Percentiles rank a stretch among this genome's conserved stretches.
Evolutionary conservation across 208 protist genomes (phyloP).

Genomic region (Wallacemonas sp.): DNA sequence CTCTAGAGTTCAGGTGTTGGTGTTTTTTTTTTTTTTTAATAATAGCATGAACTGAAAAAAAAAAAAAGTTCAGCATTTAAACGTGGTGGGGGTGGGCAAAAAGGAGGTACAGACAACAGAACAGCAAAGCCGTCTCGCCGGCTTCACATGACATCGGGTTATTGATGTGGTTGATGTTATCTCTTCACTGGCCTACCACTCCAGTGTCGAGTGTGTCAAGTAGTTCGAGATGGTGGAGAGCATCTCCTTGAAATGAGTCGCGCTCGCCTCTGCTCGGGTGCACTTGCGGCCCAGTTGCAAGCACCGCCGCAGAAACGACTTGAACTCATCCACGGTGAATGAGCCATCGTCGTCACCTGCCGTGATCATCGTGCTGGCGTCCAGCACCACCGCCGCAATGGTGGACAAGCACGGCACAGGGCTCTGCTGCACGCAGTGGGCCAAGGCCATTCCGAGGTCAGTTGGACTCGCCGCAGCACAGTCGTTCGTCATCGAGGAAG

Average conservation of each 20-base stretch:
- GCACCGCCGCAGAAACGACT: constrained; percentile 46
- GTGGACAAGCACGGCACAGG: not conserved
- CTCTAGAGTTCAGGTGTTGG: too few species aligned
- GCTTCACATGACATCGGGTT: too few species aligned
- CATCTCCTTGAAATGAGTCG: constrained; percentile 17
- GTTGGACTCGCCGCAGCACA: too few species aligned
- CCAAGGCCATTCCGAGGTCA: not conserved
- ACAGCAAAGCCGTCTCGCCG: too few species aligned
- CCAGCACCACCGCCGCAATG: not conserved
- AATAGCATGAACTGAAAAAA: too few species aligned
- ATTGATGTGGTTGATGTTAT: too few species aligned
- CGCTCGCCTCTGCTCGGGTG: constrained; percentile 6
- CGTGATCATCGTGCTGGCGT: not conserved
- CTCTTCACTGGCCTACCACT: too few species aligned
- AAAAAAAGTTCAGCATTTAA: too few species aligned
- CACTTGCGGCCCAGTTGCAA: constrained; percentile 35
- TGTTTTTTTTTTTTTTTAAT: too few species aligned
- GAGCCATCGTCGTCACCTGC: constrained; percentile 47
- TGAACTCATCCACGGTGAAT: constrained; percentile 52
- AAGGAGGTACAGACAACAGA: too few species aligned
- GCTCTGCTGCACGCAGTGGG: constrained; percentile 1
- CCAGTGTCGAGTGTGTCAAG: constrained; percentile 17
- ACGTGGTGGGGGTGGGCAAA: too few species aligned
- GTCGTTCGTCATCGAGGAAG: not conserved
- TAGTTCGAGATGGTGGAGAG: constrained; percentile 5